Conservation (phyloP, 2,329 filamentous ascomycete species). For the Cercospora sojina region DNA sequence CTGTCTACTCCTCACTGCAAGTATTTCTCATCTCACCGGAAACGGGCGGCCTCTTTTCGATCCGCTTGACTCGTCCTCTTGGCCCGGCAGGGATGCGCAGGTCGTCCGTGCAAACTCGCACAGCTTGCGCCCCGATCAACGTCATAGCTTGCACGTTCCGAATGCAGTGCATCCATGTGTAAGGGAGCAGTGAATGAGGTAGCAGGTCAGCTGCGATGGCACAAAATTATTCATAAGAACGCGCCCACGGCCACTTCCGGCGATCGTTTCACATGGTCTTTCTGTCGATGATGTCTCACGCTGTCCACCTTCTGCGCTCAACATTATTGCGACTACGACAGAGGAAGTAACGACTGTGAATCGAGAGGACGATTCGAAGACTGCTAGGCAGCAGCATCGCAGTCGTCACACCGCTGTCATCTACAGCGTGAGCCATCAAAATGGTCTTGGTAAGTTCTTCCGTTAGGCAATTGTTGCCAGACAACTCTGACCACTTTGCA, state of each 20-base stretch:
- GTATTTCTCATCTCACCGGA: neutral
- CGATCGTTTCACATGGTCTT: conserved; percentile 1
- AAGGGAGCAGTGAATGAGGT: conserved; percentile 8
- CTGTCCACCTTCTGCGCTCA: neutral
- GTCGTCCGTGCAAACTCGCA: neutral
- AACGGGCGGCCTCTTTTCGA: conserved; percentile 2
- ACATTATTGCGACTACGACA: neutral
- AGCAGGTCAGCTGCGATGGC: conserved; percentile 11
- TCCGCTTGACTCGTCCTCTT: neutral
- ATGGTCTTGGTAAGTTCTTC: conserved; percentile 17
- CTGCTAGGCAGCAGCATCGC: conserved; percentile 8
- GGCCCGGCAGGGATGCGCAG: conserved; percentile 4
- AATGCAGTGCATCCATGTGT: conserved; percentile 16
- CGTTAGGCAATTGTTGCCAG: neutral
- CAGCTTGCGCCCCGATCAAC: conserved; percentile 2
- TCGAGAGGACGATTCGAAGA: neutral
- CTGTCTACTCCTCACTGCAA: neutral
- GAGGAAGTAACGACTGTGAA: neutral
- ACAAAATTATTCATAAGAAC: conserved; percentile 5
- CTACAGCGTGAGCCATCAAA: neutral
- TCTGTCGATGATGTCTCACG: conserved; percentile 2
- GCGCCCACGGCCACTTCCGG: neutral
- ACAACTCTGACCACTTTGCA: neutral
- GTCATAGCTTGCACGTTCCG: conserved; percentile 1
- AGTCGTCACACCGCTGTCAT: neutral